Conservation (phyloP, 129 eudicot genomes). For the Centaurea solstitialis region DNA sequence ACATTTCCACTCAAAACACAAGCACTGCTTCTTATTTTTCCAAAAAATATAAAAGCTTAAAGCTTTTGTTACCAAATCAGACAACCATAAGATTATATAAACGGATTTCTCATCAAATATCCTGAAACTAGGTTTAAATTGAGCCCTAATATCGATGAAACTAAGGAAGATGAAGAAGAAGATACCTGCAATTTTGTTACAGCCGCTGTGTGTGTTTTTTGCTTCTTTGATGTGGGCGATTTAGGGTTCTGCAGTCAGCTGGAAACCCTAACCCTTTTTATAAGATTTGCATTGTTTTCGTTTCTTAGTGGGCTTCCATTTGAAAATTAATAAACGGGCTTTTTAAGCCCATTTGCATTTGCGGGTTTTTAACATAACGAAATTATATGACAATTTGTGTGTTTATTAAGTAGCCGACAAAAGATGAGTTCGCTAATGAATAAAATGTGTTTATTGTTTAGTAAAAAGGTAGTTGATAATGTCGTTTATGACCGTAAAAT, state of each 20-base stretch:
- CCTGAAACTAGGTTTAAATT: not conserved
- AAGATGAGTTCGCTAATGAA: too few species aligned
- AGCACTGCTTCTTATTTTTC: not conserved
- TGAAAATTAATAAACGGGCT: not conserved
- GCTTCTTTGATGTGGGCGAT: not conserved
- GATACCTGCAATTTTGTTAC: slow-evolving; percentile 23
- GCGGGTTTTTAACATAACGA: not conserved
- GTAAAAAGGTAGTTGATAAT: too few species aligned
- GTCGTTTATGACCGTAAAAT: too few species aligned
- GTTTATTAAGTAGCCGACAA: too few species aligned
- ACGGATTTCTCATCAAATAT: too few species aligned
- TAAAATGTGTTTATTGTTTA: too few species aligned
- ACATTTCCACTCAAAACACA: not conserved
- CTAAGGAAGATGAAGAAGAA: not conserved
- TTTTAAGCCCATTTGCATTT: not conserved
- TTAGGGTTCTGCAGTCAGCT: slow-evolving; percentile 12
- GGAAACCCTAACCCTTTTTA: slow-evolving; percentile 22
- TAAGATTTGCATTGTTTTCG: not conserved
- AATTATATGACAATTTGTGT: not conserved
- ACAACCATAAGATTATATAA: not conserved
- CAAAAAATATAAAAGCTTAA: not conserved
- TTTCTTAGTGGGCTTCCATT: slow-evolving; percentile 18
- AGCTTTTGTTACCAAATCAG: not conserved
- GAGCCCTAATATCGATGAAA: not conserved
- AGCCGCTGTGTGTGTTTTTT: slow-evolving; percentile 20